These are phyloP conservation scores for Diaporthe nobilis DNA, from an alignment of 2,329 filamentous ascomycete species.

Conservation along the genomic window DNA sequence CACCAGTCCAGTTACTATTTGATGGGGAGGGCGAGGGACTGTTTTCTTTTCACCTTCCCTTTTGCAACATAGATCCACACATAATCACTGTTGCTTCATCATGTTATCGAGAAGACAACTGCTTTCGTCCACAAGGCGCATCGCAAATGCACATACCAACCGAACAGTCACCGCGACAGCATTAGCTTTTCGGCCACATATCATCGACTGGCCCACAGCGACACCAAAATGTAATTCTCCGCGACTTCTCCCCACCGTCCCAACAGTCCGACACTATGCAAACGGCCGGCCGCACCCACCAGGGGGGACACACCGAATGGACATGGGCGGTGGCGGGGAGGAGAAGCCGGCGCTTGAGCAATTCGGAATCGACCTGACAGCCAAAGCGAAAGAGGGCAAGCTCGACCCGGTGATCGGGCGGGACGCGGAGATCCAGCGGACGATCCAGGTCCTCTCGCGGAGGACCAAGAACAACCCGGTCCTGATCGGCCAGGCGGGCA, in stretches of 20 bases:
- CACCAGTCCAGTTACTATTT: neutral
- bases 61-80: neutral
- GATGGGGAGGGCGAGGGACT: neutral
- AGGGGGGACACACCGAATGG: conserved; percentile 94
- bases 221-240: conserved; percentile 9
- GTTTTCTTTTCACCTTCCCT: neutral
- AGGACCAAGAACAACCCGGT: conserved; percentile 97
- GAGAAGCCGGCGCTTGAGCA: conserved; percentile 92
- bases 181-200: conserved; percentile 40
- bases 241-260: conserved; percentile 52
- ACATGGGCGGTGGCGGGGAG: conserved; percentile 76
- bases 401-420: conserved; percentile 96
- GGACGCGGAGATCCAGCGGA: conserved; percentile 91
- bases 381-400: conserved; percentile 86
- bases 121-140: conserved; percentile 52
- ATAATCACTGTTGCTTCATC: conserved; percentile 34
- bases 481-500: conserved; percentile 91
- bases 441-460: conserved; percentile 92
- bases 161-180: conserved; percentile 45
- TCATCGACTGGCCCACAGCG: neutral
- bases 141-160: conserved; percentile 48
- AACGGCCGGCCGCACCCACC: conserved; percentile 87
- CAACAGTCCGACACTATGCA: conserved; percentile 68
- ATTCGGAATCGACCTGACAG: conserved; percentile 92
- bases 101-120: conserved; percentile 59